Evolutionary conservation across 345 rosid species (phyloP).

Genomic region (Euphorbia tirucalli): DNA sequence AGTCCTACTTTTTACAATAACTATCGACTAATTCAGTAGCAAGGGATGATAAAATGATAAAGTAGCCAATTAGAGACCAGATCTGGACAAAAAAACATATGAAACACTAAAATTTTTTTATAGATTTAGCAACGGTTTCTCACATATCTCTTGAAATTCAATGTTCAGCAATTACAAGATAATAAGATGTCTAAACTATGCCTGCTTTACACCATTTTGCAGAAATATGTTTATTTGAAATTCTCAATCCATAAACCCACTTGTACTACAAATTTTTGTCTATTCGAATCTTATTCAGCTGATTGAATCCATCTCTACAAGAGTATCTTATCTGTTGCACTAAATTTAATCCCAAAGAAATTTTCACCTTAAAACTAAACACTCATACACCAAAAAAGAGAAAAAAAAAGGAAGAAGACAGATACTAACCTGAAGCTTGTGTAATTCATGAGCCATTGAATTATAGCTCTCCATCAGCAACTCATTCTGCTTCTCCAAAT

Average conservation of each 20-base stretch:
- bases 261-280: not conserved
- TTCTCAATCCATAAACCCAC: not conserved
- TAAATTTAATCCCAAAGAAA: not conserved
- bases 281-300: not conserved
- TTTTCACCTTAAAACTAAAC: not conserved
- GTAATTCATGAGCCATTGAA: conserved; percentile 48
- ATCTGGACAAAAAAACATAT: not conserved
- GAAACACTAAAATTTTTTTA: not conserved
- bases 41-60: not conserved
- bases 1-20: not conserved
- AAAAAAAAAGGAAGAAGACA: not conserved
- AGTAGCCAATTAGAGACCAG: not conserved
- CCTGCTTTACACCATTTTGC: not conserved
- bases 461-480: conserved; percentile 40
- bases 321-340: not conserved
- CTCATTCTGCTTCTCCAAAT: conserved; percentile 61
- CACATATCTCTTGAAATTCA: not conserved
- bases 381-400: not conserved
- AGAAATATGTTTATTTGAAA: too few relatives aligned
- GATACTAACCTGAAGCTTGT: conserved; percentile 46
- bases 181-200: not conserved
- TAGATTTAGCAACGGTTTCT: not conserved
- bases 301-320: not conserved
- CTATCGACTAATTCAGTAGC: not conserved
- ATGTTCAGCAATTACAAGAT: not conserved